Evolutionary conservation across 768 basidiomycete species (phyloP).

Genomic region (Polyporus arcularius): DNA sequence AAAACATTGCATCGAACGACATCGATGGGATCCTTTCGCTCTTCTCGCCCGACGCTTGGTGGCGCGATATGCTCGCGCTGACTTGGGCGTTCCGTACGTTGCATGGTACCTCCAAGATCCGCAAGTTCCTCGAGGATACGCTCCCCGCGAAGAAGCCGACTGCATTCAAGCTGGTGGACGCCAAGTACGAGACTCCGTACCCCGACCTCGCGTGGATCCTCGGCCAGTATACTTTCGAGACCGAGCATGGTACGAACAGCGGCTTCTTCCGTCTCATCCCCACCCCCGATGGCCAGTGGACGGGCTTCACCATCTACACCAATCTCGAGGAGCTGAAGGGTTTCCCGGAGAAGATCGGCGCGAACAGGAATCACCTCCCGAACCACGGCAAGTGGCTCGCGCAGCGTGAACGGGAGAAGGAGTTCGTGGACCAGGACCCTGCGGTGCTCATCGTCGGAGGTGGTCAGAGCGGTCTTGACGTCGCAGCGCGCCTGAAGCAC

Average conservation of each 20-base stretch:
- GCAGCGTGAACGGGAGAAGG: slow-evolving; percentile 34
- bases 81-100: slow-evolving; percentile 44
- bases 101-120: slow-evolving; percentile 32
- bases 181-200: slow-evolving; percentile 22
- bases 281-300: slow-evolving; percentile 43
- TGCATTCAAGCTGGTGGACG: slow-evolving; percentile 19
- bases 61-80: slow-evolving; percentile 36
- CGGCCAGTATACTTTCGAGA: slow-evolving; percentile 44
- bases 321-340: slow-evolving; percentile 52
- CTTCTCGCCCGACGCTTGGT: slow-evolving; percentile 34
- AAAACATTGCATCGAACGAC: slow-evolving; percentile 35
- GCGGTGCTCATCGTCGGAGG: slow-evolving; percentile 53
- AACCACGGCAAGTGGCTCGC: slow-evolving; percentile 46
- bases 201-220: slow-evolving; percentile 32
- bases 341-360: slow-evolving; percentile 43
- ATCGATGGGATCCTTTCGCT: slow-evolving; percentile 37
- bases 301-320: slow-evolving; percentile 50
- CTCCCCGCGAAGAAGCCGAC: slow-evolving; percentile 21
- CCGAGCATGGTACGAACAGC: slow-evolving; percentile 36
- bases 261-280: slow-evolving; percentile 50
- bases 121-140: slow-evolving; percentile 29
- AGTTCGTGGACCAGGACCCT: slow-evolving; percentile 48
- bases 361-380: slow-evolving; percentile 33
- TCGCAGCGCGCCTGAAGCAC: slow-evolving; percentile 60
- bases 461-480: slow-evolving; percentile 55